Conservation (phyloP, 2,329 filamentous ascomycete genomes). For the Fusarium torulosum region DNA sequence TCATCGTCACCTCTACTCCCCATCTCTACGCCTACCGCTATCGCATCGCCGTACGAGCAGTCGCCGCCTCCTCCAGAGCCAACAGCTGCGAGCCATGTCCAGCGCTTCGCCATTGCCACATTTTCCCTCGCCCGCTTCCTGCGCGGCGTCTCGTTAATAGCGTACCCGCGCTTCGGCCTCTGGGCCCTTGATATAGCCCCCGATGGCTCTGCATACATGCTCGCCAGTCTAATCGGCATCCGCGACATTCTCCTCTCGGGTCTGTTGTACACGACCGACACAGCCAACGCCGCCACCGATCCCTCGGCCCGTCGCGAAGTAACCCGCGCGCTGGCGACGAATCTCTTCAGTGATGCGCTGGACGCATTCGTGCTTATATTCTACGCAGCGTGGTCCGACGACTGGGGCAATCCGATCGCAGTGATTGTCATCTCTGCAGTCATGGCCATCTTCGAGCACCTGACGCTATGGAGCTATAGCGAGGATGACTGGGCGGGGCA, state of each 20-base stretch:
- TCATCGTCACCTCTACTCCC: constrained; percentile 45
- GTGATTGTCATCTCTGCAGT: constrained; percentile 50
- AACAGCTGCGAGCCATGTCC: constrained; percentile 34
- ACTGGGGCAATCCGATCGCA: constrained; percentile 48
- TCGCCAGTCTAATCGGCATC: constrained; percentile 51
- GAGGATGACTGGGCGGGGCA: constrained; percentile 45
- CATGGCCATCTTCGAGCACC: constrained; percentile 51
- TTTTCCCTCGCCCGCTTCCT: constrained; percentile 48
- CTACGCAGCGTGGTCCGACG: constrained; percentile 50
- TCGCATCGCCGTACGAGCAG: constrained; percentile 27
- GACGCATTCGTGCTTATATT: constrained; percentile 54
- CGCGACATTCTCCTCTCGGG: constrained; percentile 51
- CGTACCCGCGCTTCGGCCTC: constrained; percentile 48
- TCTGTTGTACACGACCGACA: constrained; percentile 48
- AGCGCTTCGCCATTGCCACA: constrained; percentile 42
- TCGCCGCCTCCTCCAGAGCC: constrained; percentile 21
- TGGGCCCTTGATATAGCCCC: constrained; percentile 49
- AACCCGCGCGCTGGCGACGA: constrained; percentile 49
- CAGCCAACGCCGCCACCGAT: constrained; percentile 19
- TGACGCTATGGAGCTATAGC: constrained; percentile 52
- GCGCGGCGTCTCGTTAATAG: constrained; percentile 49
- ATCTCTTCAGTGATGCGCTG: constrained; percentile 52
- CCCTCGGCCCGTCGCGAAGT: constrained; percentile 44
- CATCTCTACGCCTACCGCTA: constrained; percentile 43
- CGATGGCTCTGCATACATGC: constrained; percentile 47